A percentile compares a stretch with the other conserved stretches of the same genome.
Conservation (phyloP, 2,329 filamentous ascomycete species). For the Byssochlamys sp. region DNA sequence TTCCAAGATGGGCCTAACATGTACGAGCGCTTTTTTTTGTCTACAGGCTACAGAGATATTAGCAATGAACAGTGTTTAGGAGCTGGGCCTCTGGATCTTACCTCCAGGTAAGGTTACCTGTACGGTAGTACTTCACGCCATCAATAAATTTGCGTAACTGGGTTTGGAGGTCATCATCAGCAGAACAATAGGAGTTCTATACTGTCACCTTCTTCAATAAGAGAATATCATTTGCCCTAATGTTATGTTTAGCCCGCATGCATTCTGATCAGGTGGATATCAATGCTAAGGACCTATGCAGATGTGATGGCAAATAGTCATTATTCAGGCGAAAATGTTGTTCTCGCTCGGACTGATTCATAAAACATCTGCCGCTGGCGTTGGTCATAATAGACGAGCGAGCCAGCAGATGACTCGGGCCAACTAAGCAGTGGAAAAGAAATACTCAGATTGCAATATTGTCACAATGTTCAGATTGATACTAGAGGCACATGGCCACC, state of each 20-base stretch:
- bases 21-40: too few species aligned
- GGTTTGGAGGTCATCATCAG: background rate
- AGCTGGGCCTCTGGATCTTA: background rate
- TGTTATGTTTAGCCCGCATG: background rate
- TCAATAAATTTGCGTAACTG: background rate
- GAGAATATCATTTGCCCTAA: background rate
- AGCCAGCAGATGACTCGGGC: background rate
- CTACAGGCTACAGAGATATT: too few species aligned
- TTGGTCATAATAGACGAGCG: background rate
- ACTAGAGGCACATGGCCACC: constrained; percentile 1
- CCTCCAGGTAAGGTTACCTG: constrained; percentile 2
- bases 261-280: background rate
- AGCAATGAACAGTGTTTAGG: too few species aligned
- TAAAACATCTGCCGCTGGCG: constrained; percentile 1
- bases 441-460: constrained; percentile 1
- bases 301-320: background rate
- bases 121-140: constrained; percentile 1
- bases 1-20: too few species aligned
- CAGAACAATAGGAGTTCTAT: background rate
- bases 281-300: background rate
- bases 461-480: constrained; percentile 1
- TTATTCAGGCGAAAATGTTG: background rate
- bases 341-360: constrained; percentile 1
- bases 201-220: background rate
- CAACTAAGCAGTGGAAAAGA: background rate